These are phyloP conservation scores for Fusarium sambucinum DNA, from an alignment of 2,329 filamentous ascomycete genomes.

Conservation along the genomic window DNA sequence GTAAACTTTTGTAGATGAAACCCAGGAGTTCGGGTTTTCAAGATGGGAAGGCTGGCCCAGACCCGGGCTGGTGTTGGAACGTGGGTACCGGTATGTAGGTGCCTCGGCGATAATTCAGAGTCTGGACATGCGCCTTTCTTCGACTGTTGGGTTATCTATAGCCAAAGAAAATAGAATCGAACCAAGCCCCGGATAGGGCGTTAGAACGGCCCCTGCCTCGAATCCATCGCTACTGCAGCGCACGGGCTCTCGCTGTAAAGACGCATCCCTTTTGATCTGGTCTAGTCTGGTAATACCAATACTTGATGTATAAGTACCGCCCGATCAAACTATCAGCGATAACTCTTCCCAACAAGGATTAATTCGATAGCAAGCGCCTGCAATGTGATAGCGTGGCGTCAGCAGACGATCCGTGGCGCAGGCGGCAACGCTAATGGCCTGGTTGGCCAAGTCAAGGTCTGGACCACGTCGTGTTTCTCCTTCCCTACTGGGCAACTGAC, in stretches of 20 bases:
- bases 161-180: conserved; percentile 21
- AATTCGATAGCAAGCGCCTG: conserved; percentile 30
- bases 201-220: conserved; percentile 40
- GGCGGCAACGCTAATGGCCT: conserved; percentile 19
- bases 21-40: conserved; percentile 12
- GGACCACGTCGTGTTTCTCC: conserved; percentile 8
- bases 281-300: background rate
- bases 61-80: conserved; percentile 16
- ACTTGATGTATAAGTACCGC: conserved; percentile 33
- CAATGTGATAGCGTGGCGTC: conserved; percentile 40
- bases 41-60: conserved; percentile 18
- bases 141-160: conserved; percentile 1
- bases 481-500: conserved; percentile 18
- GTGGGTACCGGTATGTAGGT: conserved; percentile 5
- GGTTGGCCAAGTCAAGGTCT: conserved; percentile 31
- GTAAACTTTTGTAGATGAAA: conserved; percentile 15
- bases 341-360: conserved; percentile 34
- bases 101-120: conserved; percentile 16
- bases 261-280: background rate
- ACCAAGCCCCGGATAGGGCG: conserved; percentile 27
- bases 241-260: conserved; percentile 19
- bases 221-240: conserved; percentile 25
- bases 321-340: conserved; percentile 14
- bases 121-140: background rate
- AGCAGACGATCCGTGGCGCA: conserved; percentile 34